Percentiles rank a stretch among this genome's conserved stretches.
phyloP scores from a whole-genome alignment of 2,329 filamentous ascomycete species.

The Aspergillus sp. region DNA sequence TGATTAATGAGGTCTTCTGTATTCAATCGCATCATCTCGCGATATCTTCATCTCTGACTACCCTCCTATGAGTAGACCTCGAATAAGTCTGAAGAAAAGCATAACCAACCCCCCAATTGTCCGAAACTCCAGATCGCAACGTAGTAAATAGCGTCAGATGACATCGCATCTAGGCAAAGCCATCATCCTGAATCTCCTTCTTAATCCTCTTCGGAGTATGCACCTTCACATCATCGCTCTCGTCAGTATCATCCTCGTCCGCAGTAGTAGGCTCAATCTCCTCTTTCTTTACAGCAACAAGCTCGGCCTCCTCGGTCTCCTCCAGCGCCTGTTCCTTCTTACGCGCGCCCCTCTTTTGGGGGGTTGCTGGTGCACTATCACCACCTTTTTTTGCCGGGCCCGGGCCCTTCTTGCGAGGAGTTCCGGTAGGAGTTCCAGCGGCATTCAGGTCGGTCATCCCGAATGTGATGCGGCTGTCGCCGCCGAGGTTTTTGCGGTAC shows the following conservation, averaged over 20 bases:
- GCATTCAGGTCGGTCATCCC: background rate
- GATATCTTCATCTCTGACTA: background rate
- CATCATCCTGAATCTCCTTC: background rate
- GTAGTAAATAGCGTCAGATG: too few relatives aligned
- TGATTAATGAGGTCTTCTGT: background rate
- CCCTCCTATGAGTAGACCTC: background rate
- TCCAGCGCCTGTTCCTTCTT: background rate
- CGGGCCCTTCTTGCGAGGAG: too few relatives aligned
- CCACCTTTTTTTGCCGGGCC: background rate
- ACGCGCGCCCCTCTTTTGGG: background rate
- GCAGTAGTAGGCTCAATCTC: background rate
- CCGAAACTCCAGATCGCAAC: background rate
- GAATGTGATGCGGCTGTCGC: slow-evolving; percentile 6
- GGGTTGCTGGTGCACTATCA: background rate
- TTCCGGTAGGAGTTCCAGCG: too few relatives aligned
- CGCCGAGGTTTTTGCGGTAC: slow-evolving; percentile 11
- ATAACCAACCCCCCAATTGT: background rate
- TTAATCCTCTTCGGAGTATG: background rate
- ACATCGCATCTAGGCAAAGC: background rate
- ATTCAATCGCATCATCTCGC: background rate
- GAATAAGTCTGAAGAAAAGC: background rate
- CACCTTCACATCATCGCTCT: background rate
- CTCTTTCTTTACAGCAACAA: too few relatives aligned
- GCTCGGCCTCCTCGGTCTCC: too few relatives aligned
- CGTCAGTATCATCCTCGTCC: background rate